These are phyloP conservation scores for Kwoniella bestiolae DNA, from an alignment of 768 basidiomycete species.

Conservation along the genomic window DNA sequence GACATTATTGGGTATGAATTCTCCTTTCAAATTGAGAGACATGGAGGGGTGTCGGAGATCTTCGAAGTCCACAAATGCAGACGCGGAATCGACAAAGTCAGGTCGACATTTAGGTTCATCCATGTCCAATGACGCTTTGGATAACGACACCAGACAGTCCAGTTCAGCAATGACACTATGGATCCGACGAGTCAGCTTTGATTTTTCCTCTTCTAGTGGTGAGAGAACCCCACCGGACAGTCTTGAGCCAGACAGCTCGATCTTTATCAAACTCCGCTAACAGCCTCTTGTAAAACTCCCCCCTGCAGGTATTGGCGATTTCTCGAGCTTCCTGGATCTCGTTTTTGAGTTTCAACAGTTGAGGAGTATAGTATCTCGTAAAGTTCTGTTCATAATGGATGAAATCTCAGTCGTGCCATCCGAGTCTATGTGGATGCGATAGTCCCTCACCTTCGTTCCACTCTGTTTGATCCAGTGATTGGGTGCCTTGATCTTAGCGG, in stretches of 20 bases:
- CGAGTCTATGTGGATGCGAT: too few relatives aligned
- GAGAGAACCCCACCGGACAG: conserved; percentile 45
- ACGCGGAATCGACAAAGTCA: conserved; percentile 71
- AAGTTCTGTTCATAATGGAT: conserved; percentile 62
- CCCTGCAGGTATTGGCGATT: conserved; percentile 76
- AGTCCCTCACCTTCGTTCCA: conserved; percentile 79
- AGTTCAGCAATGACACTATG: conserved; percentile 86
- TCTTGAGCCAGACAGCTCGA: conserved; percentile 52
- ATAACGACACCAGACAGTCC: conserved; percentile 92
- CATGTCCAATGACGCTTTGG: conserved; percentile 83
- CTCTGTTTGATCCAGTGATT: conserved; percentile 79
- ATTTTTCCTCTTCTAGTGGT: too few relatives aligned
- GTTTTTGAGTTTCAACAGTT: conserved; percentile 72
- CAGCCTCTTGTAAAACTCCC: conserved; percentile 68
- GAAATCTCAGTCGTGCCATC: conserved; percentile 7
- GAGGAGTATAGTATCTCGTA: conserved; percentile 76
- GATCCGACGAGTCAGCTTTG: too few relatives aligned
- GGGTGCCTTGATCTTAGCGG: conserved; percentile 69
- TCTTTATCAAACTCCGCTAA: conserved; percentile 56
- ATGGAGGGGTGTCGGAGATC: conserved; percentile 88
- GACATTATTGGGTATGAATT: conserved; percentile 93
- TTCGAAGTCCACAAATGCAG: conserved; percentile 81
- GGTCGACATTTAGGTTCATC: conserved; percentile 95
- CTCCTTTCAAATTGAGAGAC: conserved; percentile 68
- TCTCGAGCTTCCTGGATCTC: conserved; percentile 92